Evolutionary conservation across 305 asterid species (phyloP).

Genomic region (Solanum hybrid): DNA sequence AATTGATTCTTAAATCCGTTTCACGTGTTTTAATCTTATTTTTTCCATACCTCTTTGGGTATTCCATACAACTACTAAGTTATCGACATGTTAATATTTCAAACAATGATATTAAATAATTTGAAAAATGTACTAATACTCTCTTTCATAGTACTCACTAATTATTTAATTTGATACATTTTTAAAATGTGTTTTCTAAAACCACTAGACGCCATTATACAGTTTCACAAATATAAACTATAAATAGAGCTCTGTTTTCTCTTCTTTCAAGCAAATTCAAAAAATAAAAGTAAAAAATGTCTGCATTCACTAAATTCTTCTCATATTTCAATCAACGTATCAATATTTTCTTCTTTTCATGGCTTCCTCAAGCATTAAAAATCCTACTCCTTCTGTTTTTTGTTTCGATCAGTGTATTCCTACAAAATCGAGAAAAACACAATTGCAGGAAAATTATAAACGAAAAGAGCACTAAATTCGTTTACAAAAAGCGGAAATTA

Average conservation of each 20-base stretch:
- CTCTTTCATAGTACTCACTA: not conserved
- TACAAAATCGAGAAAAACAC: conserved; percentile 7
- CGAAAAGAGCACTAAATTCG: conserved; percentile 22
- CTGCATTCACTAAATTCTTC: conserved; percentile 22
- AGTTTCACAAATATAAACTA: not conserved
- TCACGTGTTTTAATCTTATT: not conserved
- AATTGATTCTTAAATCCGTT: too few species aligned
- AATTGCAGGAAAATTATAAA: conserved; percentile 23
- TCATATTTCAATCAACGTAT: conserved; percentile 13
- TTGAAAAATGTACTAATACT: not conserved
- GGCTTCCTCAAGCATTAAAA: conserved; percentile 29
- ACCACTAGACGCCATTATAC: not conserved
- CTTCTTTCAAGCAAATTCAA: not conserved
- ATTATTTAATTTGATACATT: too few species aligned
- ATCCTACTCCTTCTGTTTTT: conserved; percentile 12
- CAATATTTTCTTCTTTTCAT: conserved; percentile 13
- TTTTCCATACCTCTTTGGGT: too few species aligned
- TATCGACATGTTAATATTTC: not conserved
- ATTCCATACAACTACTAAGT: not conserved
- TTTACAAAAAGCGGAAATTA: not conserved
- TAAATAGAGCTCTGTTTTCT: not conserved
- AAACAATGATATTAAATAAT: not conserved
- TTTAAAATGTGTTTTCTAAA: too few species aligned
- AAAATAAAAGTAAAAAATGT: conserved; percentile 9
- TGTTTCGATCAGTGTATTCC: conserved; percentile 6